Percentiles rank a stretch among this genome's conserved stretches.
Conservation (phyloP, 192 early-diverging fungal species). For the Podila horticola region DNA sequence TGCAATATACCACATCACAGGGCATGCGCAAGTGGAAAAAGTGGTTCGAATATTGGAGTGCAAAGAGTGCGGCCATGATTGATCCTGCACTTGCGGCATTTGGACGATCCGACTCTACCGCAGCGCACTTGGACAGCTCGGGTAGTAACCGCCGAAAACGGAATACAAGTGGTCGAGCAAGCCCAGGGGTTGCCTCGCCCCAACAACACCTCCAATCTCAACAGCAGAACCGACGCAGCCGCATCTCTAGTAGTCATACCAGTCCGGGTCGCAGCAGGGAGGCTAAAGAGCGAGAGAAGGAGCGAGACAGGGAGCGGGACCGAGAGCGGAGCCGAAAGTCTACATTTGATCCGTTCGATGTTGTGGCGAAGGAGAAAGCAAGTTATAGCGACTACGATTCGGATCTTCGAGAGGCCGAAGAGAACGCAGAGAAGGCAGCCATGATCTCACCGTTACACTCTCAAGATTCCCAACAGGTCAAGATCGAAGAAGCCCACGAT, state of each 20-base stretch:
- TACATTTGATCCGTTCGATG: constrained; percentile 11
- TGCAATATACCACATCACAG: constrained; percentile 47
- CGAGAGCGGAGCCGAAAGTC: constrained; percentile 28
- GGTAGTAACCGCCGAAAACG: constrained; percentile 12
- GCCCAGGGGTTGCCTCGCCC: constrained; percentile 8
- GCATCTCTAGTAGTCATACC: neutral
- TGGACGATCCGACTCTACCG: constrained; percentile 31
- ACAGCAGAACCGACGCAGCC: neutral
- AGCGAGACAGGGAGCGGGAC: constrained; percentile 33
- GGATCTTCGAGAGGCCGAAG: neutral
- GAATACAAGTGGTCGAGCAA: constrained; percentile 23
- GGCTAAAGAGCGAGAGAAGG: constrained; percentile 34
- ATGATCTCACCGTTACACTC: no score
- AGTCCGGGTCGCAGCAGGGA: constrained; percentile 31
- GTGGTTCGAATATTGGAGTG: constrained; percentile 49
- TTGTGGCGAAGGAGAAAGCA: neutral
- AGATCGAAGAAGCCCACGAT: constrained; percentile 7
- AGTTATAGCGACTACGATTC: constrained; percentile 9
- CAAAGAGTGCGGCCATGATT: constrained; percentile 43
- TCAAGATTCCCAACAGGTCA: no score
- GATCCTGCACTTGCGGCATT: constrained; percentile 45
- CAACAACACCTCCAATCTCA: constrained; percentile 4
- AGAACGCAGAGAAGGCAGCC: neutral
- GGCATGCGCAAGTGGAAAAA: constrained; percentile 51
- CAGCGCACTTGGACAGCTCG: constrained; percentile 8